Conservation (phyloP, 1,284 basidiomycete genomes). For the Taiwanofungus camphoratus region DNA sequence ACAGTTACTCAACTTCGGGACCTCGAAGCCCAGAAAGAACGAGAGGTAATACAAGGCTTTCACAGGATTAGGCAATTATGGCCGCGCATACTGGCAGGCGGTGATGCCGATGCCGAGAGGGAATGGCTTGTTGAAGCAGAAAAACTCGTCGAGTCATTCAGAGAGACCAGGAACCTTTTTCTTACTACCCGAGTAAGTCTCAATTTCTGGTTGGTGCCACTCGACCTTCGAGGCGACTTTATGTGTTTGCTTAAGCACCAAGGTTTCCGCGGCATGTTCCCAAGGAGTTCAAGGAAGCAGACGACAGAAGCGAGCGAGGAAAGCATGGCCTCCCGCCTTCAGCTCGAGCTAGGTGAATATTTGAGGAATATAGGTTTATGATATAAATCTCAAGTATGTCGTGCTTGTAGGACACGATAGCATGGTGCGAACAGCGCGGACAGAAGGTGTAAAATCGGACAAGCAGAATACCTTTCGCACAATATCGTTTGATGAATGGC, state of each 20-base stretch:
- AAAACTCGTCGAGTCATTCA: conserved; percentile 82
- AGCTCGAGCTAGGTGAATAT: conserved; percentile 67
- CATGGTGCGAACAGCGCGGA: conserved; percentile 31
- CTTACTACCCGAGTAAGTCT: conserved; percentile 62
- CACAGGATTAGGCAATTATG: conserved; percentile 42
- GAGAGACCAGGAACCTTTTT: conserved; percentile 82
- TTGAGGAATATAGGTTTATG: not conserved
- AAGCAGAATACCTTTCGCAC: conserved; percentile 71
- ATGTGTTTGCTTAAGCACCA: conserved; percentile 14
- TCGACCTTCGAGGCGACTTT: conserved; percentile 38
- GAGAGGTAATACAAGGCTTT: conserved; percentile 50
- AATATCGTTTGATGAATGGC: conserved; percentile 83
- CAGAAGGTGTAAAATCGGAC: conserved; percentile 26
- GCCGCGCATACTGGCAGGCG: conserved; percentile 34
- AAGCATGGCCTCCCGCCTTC: conserved; percentile 68
- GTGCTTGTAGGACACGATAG: conserved; percentile 24
- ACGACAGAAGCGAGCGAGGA: conserved; percentile 63
- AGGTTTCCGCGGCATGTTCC: conserved; percentile 64
- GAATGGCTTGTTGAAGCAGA: conserved; percentile 84
- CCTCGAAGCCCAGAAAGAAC: conserved; percentile 58
- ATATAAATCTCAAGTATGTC: not conserved
- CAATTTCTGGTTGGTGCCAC: too few relatives aligned
- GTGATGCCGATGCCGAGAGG: conserved; percentile 38
- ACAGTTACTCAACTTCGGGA: conserved; percentile 49
- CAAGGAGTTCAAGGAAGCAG: conserved; percentile 36